Base-by-base conservation (phyloP, 2,329 filamentous ascomycete genomes). In the Fusarium ramigenum region DNA sequence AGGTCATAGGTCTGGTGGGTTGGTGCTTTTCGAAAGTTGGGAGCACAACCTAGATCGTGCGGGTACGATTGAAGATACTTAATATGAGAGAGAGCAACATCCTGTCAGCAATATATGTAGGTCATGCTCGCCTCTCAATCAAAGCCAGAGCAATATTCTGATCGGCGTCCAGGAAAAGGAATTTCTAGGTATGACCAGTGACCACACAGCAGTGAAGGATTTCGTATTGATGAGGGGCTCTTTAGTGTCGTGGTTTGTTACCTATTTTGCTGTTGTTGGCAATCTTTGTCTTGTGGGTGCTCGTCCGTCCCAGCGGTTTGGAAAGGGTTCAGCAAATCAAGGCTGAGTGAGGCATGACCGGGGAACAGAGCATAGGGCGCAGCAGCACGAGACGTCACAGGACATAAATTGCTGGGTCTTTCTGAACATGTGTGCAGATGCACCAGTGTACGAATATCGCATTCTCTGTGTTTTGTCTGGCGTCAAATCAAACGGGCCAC, bases 251-350 rank as follows among this genome's bases (percentile, higher is more conserved):
- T 46, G 59, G 57, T 66, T 59, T 53, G 44, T 58, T 39, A 39
- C 36, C 36, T 30, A 61, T 58, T 52, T 60, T 62, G 60, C 44
- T 61, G 47, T n/a, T 28, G 42, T 21, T 43, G 23, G 28, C 37
- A 60, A 56, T 42, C 36, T 47, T 28, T 47, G 19, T 47, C 19
- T 36, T 60, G 58, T 28, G 58, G 43, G 28, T 56, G 64, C 47
- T 47, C 62, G 40, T 66, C 66, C 52, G 72, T 75, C 74, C 75
- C 75, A 74, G 72, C 61, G 58, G 70, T 53, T 62, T 73, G 74
- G 74, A 61, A 72, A 76, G 65, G 50, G 40, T 49, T 54, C 42
- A 19, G 56, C 34, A 69, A 73, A 68, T 69, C 60, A 64, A 77
- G 67, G 68, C 60, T 69, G 36, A 34, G 30, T 69, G 36, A 34